Percentiles rank a stretch among this genome's conserved stretches.
Evolutionary conservation across 768 basidiomycete genomes (phyloP).

Genomic region (Boletus patriciae): DNA sequence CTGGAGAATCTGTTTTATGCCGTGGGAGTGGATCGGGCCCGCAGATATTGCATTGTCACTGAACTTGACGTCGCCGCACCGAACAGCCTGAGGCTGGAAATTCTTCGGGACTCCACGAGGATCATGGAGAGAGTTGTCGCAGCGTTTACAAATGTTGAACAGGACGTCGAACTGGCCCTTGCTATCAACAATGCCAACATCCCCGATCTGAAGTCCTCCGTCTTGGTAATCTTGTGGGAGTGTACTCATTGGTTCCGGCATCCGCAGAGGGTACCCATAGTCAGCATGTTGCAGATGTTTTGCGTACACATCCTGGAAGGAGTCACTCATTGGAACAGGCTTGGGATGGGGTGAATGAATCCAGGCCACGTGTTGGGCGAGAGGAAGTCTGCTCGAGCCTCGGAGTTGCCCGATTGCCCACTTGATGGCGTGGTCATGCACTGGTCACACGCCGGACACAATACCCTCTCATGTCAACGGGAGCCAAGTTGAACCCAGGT

Average conservation of each 20-base stretch:
- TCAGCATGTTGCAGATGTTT: neutral
- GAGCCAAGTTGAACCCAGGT: too few relatives aligned
- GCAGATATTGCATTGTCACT: neutral
- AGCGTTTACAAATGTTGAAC: neutral
- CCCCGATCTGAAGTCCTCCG: neutral
- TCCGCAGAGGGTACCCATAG: conserved; percentile 1
- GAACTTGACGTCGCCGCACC: neutral
- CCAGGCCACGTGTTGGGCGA: neutral
- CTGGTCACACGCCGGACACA: too few relatives aligned
- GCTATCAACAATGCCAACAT: neutral
- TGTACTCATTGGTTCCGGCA: neutral
- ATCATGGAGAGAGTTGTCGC: neutral
- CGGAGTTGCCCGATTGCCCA: too few relatives aligned
- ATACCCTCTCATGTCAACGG: too few relatives aligned
- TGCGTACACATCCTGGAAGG: neutral
- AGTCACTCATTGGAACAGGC: neutral
- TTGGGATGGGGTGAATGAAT: neutral
- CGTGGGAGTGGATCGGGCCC: neutral
- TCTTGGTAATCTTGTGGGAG: neutral
- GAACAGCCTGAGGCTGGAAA: neutral
- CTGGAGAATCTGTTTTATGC: neutral
- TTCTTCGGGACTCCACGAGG: neutral
- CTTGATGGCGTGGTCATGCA: too few relatives aligned
- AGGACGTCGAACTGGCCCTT: neutral
- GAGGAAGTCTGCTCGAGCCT: too few relatives aligned